phyloP scores from a whole-genome alignment of 2,329 filamentous ascomycete species.

The Elsinoe batatas region DNA sequence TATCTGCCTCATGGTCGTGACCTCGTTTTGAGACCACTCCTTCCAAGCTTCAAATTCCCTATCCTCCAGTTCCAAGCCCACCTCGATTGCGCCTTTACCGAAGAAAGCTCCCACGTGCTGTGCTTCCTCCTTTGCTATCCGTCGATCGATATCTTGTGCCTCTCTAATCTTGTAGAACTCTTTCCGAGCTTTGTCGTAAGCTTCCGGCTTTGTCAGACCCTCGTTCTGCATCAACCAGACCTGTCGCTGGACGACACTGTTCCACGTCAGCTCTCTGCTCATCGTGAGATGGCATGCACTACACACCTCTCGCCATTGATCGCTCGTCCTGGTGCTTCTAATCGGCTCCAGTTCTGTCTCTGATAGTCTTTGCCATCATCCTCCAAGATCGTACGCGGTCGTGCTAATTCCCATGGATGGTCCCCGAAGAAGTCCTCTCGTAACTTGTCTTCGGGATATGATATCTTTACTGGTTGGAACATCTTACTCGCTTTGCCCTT shows the following conservation, averaged over 20 bases:
- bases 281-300: background rate
- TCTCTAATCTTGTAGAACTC: conserved; percentile 86
- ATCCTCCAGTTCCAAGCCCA: conserved; percentile 77
- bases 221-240: conserved; percentile 62
- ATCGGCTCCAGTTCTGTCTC: conserved; percentile 64
- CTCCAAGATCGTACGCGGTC: conserved; percentile 77
- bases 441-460: conserved; percentile 74
- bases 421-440: conserved; percentile 78
- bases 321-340: conserved; percentile 64
- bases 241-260: conserved; percentile 85
- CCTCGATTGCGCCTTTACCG: conserved; percentile 61
- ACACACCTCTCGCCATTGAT: conserved; percentile 74
- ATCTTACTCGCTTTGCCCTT: conserved; percentile 60
- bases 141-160: conserved; percentile 68
- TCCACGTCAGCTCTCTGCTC: background rate
- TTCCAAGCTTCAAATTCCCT: conserved; percentile 76
- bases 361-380: conserved; percentile 72
- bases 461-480: conserved; percentile 69
- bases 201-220: conserved; percentile 40
- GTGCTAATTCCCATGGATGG: conserved; percentile 93
- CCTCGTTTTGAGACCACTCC: conserved; percentile 56
- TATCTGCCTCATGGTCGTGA: conserved; percentile 39
- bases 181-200: conserved; percentile 78
- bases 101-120: conserved; percentile 79
- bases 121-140: conserved; percentile 82